Evolutionary conservation across 371 early-diverging fungal genomes (phyloP).

Genomic region (Mortierella sp.): DNA sequence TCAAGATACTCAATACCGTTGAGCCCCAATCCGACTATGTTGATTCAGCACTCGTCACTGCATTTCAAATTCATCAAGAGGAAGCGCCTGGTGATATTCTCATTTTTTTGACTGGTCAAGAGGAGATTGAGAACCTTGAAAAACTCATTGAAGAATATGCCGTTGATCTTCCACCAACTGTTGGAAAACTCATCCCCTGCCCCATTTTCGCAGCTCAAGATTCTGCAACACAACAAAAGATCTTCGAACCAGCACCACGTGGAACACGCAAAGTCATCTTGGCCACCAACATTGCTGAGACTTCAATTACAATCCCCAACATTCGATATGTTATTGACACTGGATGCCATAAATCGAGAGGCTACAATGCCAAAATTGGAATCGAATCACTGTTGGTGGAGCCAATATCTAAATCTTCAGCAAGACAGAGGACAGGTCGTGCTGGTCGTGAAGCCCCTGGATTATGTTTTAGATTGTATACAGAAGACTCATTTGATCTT

Average conservation of each 20-base stretch:
- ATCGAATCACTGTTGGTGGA: constrained; percentile 89
- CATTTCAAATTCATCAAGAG: constrained; percentile 92
- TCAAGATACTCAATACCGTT: constrained; percentile 82
- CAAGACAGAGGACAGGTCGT: constrained; percentile 96
- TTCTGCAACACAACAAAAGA: constrained; percentile 89
- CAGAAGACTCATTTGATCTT: constrained; percentile 83
- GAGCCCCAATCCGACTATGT: constrained; percentile 91
- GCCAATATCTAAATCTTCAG: constrained; percentile 94
- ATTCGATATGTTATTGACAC: constrained; percentile 98
- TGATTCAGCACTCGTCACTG: constrained; percentile 88
- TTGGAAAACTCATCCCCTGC: constrained; percentile 84
- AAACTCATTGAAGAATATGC: constrained; percentile 82
- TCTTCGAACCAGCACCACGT: constrained; percentile 89
- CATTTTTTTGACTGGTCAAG: constrained; percentile 86
- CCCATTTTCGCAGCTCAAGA: constrained; percentile 96
- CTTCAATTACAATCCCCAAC: constrained; percentile 97
- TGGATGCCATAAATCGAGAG: constrained; percentile 96
- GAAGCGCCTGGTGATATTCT: constrained; percentile 91
- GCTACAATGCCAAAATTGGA: constrained; percentile 91
- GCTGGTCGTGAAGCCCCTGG: constrained; percentile 95
- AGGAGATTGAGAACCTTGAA: constrained; percentile 92
- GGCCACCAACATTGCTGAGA: constrained; percentile 99
- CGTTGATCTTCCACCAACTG: constrained; percentile 74
- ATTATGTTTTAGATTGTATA: constrained; percentile 94
- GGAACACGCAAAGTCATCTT: constrained; percentile 94